Percentiles rank a stretch among this genome's conserved stretches.
Conservation (phyloP, 495 filamentous ascomycete species). For the Sordaria brevicollis region DNA sequence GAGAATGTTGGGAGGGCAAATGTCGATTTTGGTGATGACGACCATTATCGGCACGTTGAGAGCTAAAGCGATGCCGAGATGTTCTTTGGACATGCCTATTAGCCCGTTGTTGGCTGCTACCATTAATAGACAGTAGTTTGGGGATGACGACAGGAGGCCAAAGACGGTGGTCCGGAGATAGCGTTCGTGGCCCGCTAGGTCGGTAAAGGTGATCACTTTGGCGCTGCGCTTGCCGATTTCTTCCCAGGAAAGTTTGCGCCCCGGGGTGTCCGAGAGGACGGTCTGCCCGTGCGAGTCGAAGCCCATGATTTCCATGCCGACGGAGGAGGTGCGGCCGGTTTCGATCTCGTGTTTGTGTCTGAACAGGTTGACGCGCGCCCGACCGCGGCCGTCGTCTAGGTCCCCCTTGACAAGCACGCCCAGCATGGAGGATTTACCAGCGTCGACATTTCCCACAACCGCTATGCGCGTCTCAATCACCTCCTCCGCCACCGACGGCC, state of each 20-base stretch:
- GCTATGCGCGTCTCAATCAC: slow-evolving; percentile 95
- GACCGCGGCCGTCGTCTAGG: slow-evolving; percentile 89
- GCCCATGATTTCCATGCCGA: slow-evolving; percentile 98
- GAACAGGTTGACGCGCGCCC: slow-evolving; percentile 92
- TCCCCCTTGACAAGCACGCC: slow-evolving; percentile 93
- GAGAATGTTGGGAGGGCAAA: slow-evolving; percentile 91
- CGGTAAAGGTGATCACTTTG: slow-evolving; percentile 95
- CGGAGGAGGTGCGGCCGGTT: slow-evolving; percentile 86
- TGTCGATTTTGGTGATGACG: slow-evolving; percentile 97
- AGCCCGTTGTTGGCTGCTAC: slow-evolving; percentile 96
- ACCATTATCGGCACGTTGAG: slow-evolving; percentile 98
- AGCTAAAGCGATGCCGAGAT: slow-evolving; percentile 88
- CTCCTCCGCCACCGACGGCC: slow-evolving; percentile 65
- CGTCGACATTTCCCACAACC: slow-evolving; percentile 95
- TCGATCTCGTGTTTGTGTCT: slow-evolving; percentile 97
- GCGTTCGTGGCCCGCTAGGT: slow-evolving; percentile 89
- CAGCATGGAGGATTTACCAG: slow-evolving; percentile 93
- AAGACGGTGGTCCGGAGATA: slow-evolving; percentile 97
- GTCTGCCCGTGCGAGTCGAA: slow-evolving; percentile 87
- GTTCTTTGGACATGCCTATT: slow-evolving; percentile 97
- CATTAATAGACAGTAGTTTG: slow-evolving; percentile 97
- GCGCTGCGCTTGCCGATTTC: slow-evolving; percentile 92
- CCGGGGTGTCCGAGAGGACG: slow-evolving; percentile 67
- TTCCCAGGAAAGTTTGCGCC: slow-evolving; percentile 78
- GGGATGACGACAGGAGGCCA: slow-evolving; percentile 85